Evolutionary conservation across 768 basidiomycete species (phyloP).

Genomic region (Boletus eberwhitei): DNA sequence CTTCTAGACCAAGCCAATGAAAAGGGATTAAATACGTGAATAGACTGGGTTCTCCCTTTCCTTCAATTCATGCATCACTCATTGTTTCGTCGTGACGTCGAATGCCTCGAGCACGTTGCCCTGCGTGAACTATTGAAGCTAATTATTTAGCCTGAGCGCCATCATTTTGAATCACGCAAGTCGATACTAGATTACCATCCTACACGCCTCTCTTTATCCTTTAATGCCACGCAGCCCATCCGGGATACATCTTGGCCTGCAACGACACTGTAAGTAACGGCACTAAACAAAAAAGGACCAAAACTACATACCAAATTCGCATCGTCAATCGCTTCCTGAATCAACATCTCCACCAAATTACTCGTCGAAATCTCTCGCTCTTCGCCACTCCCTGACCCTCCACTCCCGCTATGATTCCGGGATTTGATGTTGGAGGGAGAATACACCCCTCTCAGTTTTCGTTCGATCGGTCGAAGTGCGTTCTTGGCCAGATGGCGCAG

Average conservation of each 20-base stretch:
- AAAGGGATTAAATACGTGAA: slow-evolving; percentile 18
- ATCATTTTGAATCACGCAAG: not conserved
- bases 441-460: slow-evolving; percentile 77
- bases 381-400: slow-evolving; percentile 19
- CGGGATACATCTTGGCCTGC: slow-evolving; percentile 87
- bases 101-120: not conserved
- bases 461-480: slow-evolving; percentile 76
- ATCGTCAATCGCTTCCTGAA: slow-evolving; percentile 79
- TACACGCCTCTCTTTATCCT: not conserved
- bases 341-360: slow-evolving; percentile 87
- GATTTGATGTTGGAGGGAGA: slow-evolving; percentile 44
- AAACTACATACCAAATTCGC: slow-evolving; percentile 57
- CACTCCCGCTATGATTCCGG: slow-evolving; percentile 29
- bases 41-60: slow-evolving; percentile 13
- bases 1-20: slow-evolving; percentile 31
- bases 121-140: not conserved
- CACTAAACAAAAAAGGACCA: not conserved
- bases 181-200: not conserved
- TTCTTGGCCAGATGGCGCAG: slow-evolving; percentile 66
- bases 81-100: slow-evolving; percentile 3
- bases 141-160: not conserved
- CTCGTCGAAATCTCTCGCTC: slow-evolving; percentile 62
- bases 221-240: slow-evolving; percentile 83
- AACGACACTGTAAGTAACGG: slow-evolving; percentile 8
- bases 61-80: slow-evolving; percentile 15